These are phyloP conservation scores for Rubroshorea leprosula DNA, from an alignment of 345 rosid species.

Conservation along the genomic window DNA sequence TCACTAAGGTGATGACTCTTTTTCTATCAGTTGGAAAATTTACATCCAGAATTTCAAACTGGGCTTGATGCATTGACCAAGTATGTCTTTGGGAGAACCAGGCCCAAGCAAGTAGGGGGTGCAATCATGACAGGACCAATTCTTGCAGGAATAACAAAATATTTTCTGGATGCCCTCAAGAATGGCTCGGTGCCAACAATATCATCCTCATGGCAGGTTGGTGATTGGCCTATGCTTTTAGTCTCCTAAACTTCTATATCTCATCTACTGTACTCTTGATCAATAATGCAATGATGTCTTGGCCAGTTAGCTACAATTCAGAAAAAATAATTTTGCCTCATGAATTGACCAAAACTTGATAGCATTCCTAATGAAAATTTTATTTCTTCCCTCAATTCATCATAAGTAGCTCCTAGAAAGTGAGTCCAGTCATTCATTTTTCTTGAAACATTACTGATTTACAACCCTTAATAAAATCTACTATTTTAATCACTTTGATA, in stretches of 20 bases:
- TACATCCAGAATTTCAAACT: slow-evolving; percentile 24
- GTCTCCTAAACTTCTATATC: not conserved
- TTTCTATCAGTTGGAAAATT: slow-evolving; percentile 21
- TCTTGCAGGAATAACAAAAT: slow-evolving; percentile 36
- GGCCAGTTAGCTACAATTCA: not conserved
- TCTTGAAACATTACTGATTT: not conserved
- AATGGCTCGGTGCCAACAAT: slow-evolving; percentile 26
- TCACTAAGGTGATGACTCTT: not conserved
- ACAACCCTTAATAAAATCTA: not conserved
- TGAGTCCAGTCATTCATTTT: not conserved
- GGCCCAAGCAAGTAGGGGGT: slow-evolving; percentile 36
- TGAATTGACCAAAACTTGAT: too few species aligned
- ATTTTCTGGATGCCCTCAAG: slow-evolving; percentile 29
- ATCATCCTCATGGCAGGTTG: slow-evolving; percentile 35
- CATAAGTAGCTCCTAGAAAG: not conserved
- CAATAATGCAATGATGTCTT: not conserved
- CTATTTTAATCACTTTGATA: not conserved
- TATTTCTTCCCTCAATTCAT: too few species aligned
- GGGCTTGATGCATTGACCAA: slow-evolving; percentile 24
- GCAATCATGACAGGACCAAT: slow-evolving; percentile 36
- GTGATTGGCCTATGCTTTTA: not conserved
- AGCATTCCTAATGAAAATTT: too few species aligned
- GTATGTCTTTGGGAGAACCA: slow-evolving; percentile 35
- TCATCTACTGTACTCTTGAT: not conserved
- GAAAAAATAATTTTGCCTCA: too few species aligned